phyloP scores from a whole-genome alignment of 148 eudicot genomes.

The Persicaria maculosa region DNA sequence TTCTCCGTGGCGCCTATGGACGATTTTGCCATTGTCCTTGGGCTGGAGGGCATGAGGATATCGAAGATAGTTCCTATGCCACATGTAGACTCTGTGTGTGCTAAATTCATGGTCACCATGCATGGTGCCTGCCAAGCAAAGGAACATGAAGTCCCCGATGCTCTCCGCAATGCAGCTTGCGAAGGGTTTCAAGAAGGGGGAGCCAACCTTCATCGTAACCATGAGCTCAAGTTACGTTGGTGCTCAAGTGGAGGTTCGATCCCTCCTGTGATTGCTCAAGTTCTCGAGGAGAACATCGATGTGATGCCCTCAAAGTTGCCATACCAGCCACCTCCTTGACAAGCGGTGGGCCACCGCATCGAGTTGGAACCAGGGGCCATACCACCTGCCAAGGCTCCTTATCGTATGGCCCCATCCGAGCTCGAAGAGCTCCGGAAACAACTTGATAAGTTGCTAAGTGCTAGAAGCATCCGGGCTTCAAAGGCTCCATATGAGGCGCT shows the following conservation, averaged over 20 bases:
- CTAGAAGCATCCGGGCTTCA: too few relatives aligned
- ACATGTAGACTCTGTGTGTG: neutral
- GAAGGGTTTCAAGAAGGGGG: neutral
- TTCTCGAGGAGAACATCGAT: neutral
- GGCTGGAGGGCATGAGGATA: neutral
- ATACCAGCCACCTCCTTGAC: neutral
- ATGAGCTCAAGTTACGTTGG: neutral
- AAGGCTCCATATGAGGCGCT: too few relatives aligned
- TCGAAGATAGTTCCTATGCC: neutral
- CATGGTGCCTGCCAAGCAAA: neutral
- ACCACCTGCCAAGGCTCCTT: neutral
- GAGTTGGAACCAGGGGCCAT: neutral
- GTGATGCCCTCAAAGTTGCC: constrained; percentile 4
- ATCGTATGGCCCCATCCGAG: neutral
- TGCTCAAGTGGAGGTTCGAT: neutral
- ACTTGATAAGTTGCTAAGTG: too few relatives aligned
- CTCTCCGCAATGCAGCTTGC: constrained; percentile 3
- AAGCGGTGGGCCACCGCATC: constrained; percentile 10
- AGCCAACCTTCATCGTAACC: neutral
- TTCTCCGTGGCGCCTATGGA: neutral
- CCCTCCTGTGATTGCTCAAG: neutral
- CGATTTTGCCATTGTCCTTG: neutral
- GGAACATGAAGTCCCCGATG: neutral
- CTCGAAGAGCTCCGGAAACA: too few relatives aligned
- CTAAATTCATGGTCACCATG: too few relatives aligned